phyloP scores from a whole-genome alignment of 306 rosid species.

The Dalbergia cultrata region DNA sequence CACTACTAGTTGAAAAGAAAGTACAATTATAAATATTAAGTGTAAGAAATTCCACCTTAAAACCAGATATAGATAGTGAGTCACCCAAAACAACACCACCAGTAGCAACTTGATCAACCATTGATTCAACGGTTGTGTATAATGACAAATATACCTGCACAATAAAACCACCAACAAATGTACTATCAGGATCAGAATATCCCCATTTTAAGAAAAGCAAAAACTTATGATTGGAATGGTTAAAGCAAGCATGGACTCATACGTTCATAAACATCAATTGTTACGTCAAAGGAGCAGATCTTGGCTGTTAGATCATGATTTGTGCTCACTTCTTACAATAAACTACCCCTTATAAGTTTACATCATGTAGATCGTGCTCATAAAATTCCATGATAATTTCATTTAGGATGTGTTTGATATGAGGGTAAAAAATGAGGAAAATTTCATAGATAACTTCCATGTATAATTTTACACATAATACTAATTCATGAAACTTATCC shows the following conservation, averaged over 20 bases:
- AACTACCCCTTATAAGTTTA: neutral
- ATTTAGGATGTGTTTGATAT: no score
- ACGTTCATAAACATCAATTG: neutral
- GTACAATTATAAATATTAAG: conserved; percentile 17
- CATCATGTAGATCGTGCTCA: conserved; percentile 6
- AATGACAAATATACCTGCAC: conserved; percentile 89
- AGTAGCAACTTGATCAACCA: conserved; percentile 77
- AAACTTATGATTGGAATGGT: conserved; percentile 12
- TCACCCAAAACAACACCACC: conserved; percentile 69
- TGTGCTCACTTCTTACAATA: neutral
- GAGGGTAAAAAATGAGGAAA: no score
- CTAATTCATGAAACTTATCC: no score
- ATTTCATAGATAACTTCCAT: no score
- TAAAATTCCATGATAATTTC: conserved; percentile 30
- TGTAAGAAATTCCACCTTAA: conserved; percentile 63
- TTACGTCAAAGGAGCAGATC: neutral
- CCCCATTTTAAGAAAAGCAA: conserved; percentile 30
- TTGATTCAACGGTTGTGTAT: conserved; percentile 77
- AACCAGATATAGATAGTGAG: conserved; percentile 76
- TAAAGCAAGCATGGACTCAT: neutral
- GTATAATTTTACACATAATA: no score
- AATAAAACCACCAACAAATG: conserved; percentile 14
- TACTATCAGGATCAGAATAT: conserved; percentile 21
- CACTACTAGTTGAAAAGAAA: conserved; percentile 16
- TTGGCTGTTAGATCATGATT: neutral